A percentile compares a stretch with the other conserved stretches of the same genome.
phyloP scores from a whole-genome alignment of 106 monocot genomes.

The Acanthochlamys bracteata region DNA sequence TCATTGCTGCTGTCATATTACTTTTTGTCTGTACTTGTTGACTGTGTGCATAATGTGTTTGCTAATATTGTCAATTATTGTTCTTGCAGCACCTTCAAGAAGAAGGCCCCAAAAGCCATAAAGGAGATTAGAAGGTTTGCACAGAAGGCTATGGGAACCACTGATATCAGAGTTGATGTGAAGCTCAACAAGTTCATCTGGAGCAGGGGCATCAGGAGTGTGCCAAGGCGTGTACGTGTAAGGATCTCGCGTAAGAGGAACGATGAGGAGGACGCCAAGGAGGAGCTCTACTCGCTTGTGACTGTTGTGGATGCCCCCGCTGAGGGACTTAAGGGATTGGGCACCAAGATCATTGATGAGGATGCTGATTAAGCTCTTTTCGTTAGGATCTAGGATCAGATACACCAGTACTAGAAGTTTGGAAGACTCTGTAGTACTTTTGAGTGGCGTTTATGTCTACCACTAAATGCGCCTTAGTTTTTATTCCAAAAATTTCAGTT shows the following conservation, averaged over 20 bases:
- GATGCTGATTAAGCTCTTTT: conserved; percentile 1
- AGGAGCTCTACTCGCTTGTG: conserved; percentile 26
- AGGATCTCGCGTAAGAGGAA: conserved; percentile 29
- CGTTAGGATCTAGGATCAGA: too few relatives aligned
- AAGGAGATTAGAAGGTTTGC: conserved; percentile 32
- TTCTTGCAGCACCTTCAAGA: conserved; percentile 26
- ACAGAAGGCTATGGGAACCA: conserved; percentile 23
- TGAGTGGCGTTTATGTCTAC: not conserved
- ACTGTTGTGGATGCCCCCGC: conserved; percentile 20
- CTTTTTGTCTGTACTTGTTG: too few relatives aligned
- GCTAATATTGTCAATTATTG: not conserved
- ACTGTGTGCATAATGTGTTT: not conserved
- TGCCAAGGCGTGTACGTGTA: conserved; percentile 24
- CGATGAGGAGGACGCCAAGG: conserved; percentile 28
- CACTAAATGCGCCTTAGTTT: too few relatives aligned
- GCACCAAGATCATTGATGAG: conserved; percentile 10
- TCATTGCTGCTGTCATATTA: too few relatives aligned
- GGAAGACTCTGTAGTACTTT: not conserved
- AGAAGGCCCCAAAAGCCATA: conserved; percentile 30
- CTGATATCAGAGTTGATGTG: conserved; percentile 28
- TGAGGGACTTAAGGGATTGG: conserved; percentile 20
- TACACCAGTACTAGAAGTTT: too few relatives aligned
- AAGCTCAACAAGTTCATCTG: conserved; percentile 25
- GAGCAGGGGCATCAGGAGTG: conserved; percentile 23
- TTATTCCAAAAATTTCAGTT: too few relatives aligned